Percentiles rank a stretch among this genome's conserved stretches.
These are phyloP conservation scores for Lichtheimia ornata DNA, from an alignment of 371 early-diverging fungal species.

Conservation along the genomic window DNA sequence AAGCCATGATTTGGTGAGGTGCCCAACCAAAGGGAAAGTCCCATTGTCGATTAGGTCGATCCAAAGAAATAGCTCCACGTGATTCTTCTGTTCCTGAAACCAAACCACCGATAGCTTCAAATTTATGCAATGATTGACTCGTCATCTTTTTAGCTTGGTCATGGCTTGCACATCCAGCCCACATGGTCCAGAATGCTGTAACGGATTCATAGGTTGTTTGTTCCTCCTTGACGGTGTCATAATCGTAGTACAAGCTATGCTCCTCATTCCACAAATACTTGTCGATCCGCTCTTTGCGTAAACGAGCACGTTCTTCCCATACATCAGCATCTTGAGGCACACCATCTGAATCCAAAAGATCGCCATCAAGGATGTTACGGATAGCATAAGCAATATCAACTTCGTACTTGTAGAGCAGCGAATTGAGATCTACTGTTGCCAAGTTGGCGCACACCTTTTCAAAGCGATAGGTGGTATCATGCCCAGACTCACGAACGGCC, in stretches of 20 bases:
- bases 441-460: slow-evolving; percentile 87
- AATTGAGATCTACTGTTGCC: slow-evolving; percentile 87
- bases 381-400: slow-evolving; percentile 78
- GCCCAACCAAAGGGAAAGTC: slow-evolving; percentile 95
- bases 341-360: slow-evolving; percentile 39
- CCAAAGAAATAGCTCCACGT: slow-evolving; percentile 69
- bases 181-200: slow-evolving; percentile 71
- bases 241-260: slow-evolving; percentile 55
- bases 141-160: slow-evolving; percentile 60
- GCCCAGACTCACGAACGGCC: slow-evolving; percentile 92
- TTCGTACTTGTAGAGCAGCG: slow-evolving; percentile 90
- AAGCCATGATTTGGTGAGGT: slow-evolving; percentile 94
- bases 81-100: slow-evolving; percentile 84
- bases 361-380: slow-evolving; percentile 47
- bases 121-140: slow-evolving; percentile 46
- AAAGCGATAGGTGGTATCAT: slow-evolving; percentile 91
- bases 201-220: slow-evolving; percentile 64
- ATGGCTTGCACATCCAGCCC: slow-evolving; percentile 64
- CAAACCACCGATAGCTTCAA: slow-evolving; percentile 83
- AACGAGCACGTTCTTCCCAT: slow-evolving; percentile 47
- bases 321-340: slow-evolving; percentile 17
- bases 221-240: slow-evolving; percentile 46
- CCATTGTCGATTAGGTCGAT: slow-evolving; percentile 92
- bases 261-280: slow-evolving; percentile 62
- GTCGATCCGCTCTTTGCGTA: slow-evolving; percentile 54